These are phyloP conservation scores for Chytriomyces confervae DNA, from an alignment of 192 early-diverging fungal species.

Conservation along the genomic window DNA sequence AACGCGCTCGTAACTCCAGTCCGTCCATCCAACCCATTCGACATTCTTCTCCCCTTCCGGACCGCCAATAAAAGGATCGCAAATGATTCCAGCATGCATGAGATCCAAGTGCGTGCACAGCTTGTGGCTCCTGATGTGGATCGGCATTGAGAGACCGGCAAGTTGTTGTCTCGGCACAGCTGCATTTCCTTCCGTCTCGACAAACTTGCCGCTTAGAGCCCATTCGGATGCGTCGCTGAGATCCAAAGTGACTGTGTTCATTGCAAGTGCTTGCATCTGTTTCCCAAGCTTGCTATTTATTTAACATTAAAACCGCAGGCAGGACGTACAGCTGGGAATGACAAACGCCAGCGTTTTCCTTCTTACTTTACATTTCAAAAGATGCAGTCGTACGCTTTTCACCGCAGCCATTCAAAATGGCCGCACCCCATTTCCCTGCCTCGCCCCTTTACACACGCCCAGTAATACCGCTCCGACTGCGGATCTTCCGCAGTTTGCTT, in stretches of 20 bases:
- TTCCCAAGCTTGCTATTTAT: too few species aligned
- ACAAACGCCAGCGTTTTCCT: not conserved
- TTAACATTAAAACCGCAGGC: too few species aligned
- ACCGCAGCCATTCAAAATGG: slow-evolving; percentile 44
- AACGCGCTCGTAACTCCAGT: slow-evolving; percentile 12
- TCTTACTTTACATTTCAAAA: not conserved
- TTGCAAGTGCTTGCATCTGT: too few species aligned
- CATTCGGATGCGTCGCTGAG: not conserved
- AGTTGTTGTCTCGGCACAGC: not conserved
- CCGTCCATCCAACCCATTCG: slow-evolving; percentile 6
- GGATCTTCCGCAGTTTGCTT: slow-evolving; percentile 33
- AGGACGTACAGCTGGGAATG: too few species aligned
- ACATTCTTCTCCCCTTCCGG: slow-evolving; percentile 21
- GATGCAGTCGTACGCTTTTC: not conserved
- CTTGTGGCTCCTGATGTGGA: not conserved
- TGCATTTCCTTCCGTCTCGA: not conserved
- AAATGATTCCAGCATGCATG: slow-evolving; percentile 9
- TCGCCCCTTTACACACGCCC: slow-evolving; percentile 17
- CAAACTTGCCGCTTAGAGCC: slow-evolving; percentile 1
- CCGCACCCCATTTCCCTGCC: slow-evolving; percentile 41
- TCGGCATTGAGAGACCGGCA: not conserved
- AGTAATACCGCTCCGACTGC: slow-evolving; percentile 36
- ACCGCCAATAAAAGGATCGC: slow-evolving; percentile 25
- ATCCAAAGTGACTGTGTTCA: not conserved
- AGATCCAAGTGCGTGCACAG: slow-evolving; percentile 15